phyloP scores from a whole-genome alignment of 2,329 filamentous ascomycete species.

The Xylaria polymorpha region DNA sequence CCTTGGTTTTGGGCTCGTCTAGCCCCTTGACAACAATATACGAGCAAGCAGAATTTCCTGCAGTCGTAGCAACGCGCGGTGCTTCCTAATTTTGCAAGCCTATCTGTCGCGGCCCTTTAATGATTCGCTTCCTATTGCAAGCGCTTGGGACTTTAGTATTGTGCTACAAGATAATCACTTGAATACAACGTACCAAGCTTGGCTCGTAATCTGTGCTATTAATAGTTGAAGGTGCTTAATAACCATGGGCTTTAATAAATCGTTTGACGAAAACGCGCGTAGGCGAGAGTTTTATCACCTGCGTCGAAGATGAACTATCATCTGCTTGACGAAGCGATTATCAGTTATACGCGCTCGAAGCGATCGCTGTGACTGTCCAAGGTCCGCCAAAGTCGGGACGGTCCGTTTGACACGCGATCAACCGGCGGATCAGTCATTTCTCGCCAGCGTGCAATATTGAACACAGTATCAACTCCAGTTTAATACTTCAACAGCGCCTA shows the following conservation, averaged over 20 bases:
- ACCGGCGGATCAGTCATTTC: not conserved
- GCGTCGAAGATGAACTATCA: too few relatives aligned
- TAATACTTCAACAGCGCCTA: not conserved
- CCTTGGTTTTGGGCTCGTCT: conserved; percentile 21
- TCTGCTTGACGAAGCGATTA: not conserved
- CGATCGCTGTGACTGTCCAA: not conserved
- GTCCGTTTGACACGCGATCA: not conserved
- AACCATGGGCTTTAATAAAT: not conserved
- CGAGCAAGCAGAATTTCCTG: not conserved
- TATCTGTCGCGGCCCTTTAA: not conserved
- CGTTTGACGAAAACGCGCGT: not conserved
- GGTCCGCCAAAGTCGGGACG: not conserved
- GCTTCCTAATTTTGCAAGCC: not conserved
- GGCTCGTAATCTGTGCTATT: conserved; percentile 1
- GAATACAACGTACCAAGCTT: not conserved
- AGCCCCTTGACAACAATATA: conserved; percentile 17
- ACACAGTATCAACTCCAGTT: not conserved
- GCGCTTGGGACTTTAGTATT: conserved; percentile 1
- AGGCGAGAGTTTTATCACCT: not conserved
- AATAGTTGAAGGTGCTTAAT: conserved; percentile 1
- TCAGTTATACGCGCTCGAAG: not conserved
- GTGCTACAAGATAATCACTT: not conserved
- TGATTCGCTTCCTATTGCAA: not conserved
- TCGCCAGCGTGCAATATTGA: too few relatives aligned
- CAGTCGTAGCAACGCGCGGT: conserved; percentile 7